Evolutionary conservation across 1,284 basidiomycete species (phyloP).

Genomic region (Ustilago nuda): DNA sequence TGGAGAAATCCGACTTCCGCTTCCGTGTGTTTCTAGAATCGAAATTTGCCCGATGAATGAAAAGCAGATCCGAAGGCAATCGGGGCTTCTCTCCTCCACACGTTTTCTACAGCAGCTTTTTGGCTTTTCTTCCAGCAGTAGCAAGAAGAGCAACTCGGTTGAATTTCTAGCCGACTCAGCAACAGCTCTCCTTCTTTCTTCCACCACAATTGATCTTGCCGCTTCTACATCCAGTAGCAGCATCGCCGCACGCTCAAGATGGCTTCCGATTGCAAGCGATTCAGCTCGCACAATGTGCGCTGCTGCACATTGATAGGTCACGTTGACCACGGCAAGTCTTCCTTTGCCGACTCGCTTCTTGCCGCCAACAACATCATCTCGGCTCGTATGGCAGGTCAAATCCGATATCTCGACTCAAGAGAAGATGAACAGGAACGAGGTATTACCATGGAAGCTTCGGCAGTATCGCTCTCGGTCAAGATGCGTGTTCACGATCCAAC

Average conservation of each 20-base stretch:
- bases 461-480: conserved; percentile 72
- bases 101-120: conserved; percentile 2
- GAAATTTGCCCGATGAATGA: neutral
- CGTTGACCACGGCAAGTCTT: conserved; percentile 69
- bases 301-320: conserved; percentile 68
- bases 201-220: conserved; percentile 16
- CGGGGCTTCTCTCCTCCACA: conserved; percentile 1
- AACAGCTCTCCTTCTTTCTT: neutral
- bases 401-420: conserved; percentile 93
- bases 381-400: conserved; percentile 90
- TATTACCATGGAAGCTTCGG: conserved; percentile 98
- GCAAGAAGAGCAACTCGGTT: neutral
- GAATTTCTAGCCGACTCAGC: neutral
- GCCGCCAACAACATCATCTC: conserved; percentile 99
- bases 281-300: conserved; percentile 65
- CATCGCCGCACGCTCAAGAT: conserved; percentile 12
- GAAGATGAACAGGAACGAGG: conserved; percentile 98
- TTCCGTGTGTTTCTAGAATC: conserved; percentile 7
- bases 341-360: conserved; percentile 92
- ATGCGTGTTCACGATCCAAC: conserved; percentile 53
- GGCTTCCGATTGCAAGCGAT: conserved; percentile 49
- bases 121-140: neutral
- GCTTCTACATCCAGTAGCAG: neutral
- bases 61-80: neutral
- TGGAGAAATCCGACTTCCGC: conserved; percentile 34